Evolutionary conservation across 73 alveolate genomes (phyloP), one percentile per base, ranked within the genome.

Genomic region (Effrenium voratum): DNA sequence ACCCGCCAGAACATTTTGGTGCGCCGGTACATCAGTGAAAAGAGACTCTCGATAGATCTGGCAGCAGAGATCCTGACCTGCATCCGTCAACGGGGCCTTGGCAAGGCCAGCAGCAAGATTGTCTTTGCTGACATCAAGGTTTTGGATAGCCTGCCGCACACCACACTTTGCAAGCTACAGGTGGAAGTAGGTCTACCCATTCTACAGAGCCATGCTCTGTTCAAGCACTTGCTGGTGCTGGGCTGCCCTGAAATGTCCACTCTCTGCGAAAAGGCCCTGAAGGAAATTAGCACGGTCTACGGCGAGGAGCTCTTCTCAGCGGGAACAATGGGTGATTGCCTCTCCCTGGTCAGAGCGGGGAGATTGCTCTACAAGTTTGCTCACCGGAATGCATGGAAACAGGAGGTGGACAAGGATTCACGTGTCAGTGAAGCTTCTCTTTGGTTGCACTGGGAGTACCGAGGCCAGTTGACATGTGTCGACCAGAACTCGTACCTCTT

Each of bases 61-160:
- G 79, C 95, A 34, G 80, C 84, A 2, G 95, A 87, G 40, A 24
- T 87, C 40, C 47, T 87, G 8, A 84, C 95, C 36, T 87, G 46
- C 68, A 87, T 87, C 40, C 95, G 95, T 10, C 95, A 87, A 43
- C 83, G 95, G 6, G 95, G 95, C 24, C 84, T 87, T 34, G 95
- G 95, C 5, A 34, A 49, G n/a, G 95, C 95, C 40, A 72, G 49
- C 3, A 72, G 95, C 70, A 87, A 87, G 70, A 84, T 87, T 66
- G 95, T 87, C 72, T 44, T 87, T 49, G 41, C 66, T 5, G 95
- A 87, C 47, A 87, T 87, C 84, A 60, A 87, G 84, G 95, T 66
- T 1, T 79, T 79, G 68, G 90, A 79, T 28, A 52, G 90, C 66
- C 45, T 79, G 68, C 90, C 90, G 45, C 90, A 66, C 26, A 1